Base-by-base conservation (phyloP, 2,329 filamentous ascomycete genomes). In the Stagonosporopsis rhizophila region DNA sequence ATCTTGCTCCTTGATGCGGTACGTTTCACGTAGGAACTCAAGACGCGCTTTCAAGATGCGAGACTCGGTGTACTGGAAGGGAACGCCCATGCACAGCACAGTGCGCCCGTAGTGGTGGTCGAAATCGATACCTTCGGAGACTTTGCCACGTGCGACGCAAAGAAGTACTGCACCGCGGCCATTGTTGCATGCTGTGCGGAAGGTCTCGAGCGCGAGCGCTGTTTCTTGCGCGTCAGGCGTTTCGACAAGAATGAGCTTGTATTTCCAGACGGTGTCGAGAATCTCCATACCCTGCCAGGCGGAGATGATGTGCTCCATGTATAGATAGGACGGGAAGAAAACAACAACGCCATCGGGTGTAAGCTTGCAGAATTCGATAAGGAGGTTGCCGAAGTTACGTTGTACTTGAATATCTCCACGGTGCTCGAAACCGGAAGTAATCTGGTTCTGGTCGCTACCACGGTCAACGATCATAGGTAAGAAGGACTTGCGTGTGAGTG, bases 201-300 rank as follows among this genome's bases (percentile, higher is more conserved):
- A 99, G 0, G 95, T 98, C 77, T 99, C 95, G 7, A 99, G 83
- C 0, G 95, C 95, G 6, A 99, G 83, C 0, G 93, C 96, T 0
- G 95, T 99, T 79, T 99, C 95, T 77, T 99, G 95, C 1, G 92
- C 92, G 75, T 99, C 95, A 0, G 95, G 95, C 0, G 96, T 99
- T 80, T 99, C 95, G 57, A 99, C 95, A 7, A 99, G 84, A 64
- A 99, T 97, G 63, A 99, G 85, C 76, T 99, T 99, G 81, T 96
- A 97, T 77, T 96, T 97, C 95, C 95, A 99, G 28, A 99, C 92
- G 73, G 95, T 90, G 77, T 99, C 95, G 32, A 99, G 82, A 61
- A 98, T 96, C 23, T 92, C 92, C 93, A 98, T 98, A 52, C 92
- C 92, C 76, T 99, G 95, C 95, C 95, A 99, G 87, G 96, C 96